Base-by-base conservation (phyloP, 768 basidiomycete species). In the Tulasnella calospora region DNA sequence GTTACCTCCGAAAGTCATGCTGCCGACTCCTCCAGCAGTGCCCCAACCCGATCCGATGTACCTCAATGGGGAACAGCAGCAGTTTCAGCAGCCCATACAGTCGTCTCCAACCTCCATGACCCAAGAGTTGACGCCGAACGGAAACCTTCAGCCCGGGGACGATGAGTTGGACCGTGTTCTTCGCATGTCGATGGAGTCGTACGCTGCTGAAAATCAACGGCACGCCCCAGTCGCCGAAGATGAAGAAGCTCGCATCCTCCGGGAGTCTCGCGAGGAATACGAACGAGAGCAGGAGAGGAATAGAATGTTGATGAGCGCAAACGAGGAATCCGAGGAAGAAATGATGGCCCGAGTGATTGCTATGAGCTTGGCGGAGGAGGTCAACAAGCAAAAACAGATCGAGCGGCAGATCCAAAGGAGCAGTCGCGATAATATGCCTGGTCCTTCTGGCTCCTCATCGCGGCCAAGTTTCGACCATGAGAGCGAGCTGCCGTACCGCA, bases 171-270 rank as follows among this genome's bases (percentile, higher is more conserved):
- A 40, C 38, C 36, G 44, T 72, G 71, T n/a, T 1, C 71, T 72
- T n/a, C 71, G 71, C 44, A 17, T 72, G 71, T 72, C 71, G 13
- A 46, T 46, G 44, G 71, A 72, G 36, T 40, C 38, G 38, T 72
- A 15, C 27, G 71, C 71, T 27, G 71, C 44, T n/a, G 71, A 72
- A 72, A 41, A 13, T 40, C 38, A 72, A 23, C 30, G 71, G 27
- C 61, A 67, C 12, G 61, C 7, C 17, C 61, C 61, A 17, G 30
- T 17, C 13, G 61, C 27, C 57, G 57, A 61, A 30, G 57, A 61
- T 30, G 57, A 61, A n/a, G 57, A 61, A n/a, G 57, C 57, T 61
- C 57, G 57, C 15, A 61, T 61, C 57, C 30, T 61, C 12, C 23
- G 57, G 23, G 57, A n/a, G 57, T 61, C 57, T 12, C 23, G 57